These are phyloP conservation scores for Dimocarpus longan DNA, from an alignment of 345 rosid species.

Conservation along the genomic window DNA sequence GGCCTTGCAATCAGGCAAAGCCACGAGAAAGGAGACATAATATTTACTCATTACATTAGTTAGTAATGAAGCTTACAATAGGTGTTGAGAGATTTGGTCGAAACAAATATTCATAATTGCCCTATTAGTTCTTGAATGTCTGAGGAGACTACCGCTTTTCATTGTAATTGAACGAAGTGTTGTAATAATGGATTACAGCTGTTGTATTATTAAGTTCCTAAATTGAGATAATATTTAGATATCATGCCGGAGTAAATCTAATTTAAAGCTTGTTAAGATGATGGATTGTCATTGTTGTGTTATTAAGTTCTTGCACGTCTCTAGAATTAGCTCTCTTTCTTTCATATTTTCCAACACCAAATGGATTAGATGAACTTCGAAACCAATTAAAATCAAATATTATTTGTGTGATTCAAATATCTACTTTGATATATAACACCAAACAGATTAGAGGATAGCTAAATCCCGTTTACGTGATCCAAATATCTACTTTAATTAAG, in stretches of 20 bases:
- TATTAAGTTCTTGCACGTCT: background rate
- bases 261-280: too few species aligned
- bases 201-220: background rate
- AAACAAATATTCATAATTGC: background rate
- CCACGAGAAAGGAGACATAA: background rate
- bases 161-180: background rate
- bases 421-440: too few species aligned
- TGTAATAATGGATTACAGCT: background rate
- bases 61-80: background rate
- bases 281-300: background rate
- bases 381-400: too few species aligned
- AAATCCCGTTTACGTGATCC: too few species aligned
- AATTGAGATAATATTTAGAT: too few species aligned
- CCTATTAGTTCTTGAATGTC: background rate
- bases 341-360: too few species aligned
- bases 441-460: too few species aligned
- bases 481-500: too few species aligned
- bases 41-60: background rate
- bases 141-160: background rate
- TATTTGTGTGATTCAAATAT: too few species aligned
- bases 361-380: too few species aligned
- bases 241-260: too few species aligned
- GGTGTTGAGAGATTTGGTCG: background rate
- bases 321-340: too few species aligned
- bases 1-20: conserved; percentile 31